phyloP scores from a whole-genome alignment of 164 flowering plant species.

The Piper betle region DNA sequence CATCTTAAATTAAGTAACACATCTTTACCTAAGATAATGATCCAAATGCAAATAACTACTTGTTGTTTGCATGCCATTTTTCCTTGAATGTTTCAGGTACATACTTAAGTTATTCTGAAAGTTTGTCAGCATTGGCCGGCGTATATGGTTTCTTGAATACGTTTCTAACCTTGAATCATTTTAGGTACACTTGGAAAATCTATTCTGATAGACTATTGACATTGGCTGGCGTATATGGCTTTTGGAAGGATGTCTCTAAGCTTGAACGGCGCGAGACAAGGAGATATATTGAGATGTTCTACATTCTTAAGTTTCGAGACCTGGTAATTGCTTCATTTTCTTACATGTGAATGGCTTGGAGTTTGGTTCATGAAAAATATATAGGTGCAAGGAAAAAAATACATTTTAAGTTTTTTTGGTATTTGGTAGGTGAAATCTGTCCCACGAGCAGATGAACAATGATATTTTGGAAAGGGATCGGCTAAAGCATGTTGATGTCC shows the following conservation, averaged over 20 bases:
- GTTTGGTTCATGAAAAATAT: background rate
- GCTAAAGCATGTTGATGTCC: background rate
- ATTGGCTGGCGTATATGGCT: slow-evolving; percentile 89
- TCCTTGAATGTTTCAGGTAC: too few relatives aligned
- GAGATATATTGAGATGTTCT: slow-evolving; percentile 95
- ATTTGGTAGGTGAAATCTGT: slow-evolving; percentile 58
- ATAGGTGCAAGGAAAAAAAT: background rate
- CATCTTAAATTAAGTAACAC: too few relatives aligned
- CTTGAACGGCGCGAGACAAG: slow-evolving; percentile 94
- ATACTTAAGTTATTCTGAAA: too few relatives aligned
- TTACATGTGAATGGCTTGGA: background rate
- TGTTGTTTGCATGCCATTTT: too few relatives aligned
- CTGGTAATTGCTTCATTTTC: slow-evolving; percentile 35
- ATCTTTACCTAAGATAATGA: too few relatives aligned
- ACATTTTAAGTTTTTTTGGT: background rate
- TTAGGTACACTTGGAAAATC: slow-evolving; percentile 92
- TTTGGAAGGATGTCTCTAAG: slow-evolving; percentile 95
- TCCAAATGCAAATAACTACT: too few relatives aligned
- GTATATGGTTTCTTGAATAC: too few relatives aligned
- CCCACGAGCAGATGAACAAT: slow-evolving; percentile 36
- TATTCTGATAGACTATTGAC: slow-evolving; percentile 93
- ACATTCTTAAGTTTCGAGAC: slow-evolving; percentile 77
- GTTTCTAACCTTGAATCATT: slow-evolving; percentile 3
- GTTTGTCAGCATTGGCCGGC: too few relatives aligned
- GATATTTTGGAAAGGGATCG: background rate